phyloP scores from a whole-genome alignment of 2,329 filamentous ascomycete species.

The Xylaria sp. region DNA sequence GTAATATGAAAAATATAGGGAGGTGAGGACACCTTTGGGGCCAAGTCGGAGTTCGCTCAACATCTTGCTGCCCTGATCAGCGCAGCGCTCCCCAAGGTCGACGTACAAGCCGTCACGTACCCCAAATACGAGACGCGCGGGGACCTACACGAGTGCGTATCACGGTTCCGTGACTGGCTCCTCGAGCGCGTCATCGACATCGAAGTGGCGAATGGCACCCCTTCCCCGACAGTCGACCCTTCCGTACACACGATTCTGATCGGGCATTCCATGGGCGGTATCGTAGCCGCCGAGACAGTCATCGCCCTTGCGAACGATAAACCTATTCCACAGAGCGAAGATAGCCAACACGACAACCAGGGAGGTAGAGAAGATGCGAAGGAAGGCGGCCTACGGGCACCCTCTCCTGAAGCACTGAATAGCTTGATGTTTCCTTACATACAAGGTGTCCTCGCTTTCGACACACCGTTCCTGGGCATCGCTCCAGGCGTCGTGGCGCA shows the following conservation, averaged over 20 bases:
- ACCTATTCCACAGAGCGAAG: slow-evolving; percentile 56
- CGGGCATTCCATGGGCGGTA: slow-evolving; percentile 74
- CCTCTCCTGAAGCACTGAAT: slow-evolving; percentile 54
- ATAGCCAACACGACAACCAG: slow-evolving; percentile 42
- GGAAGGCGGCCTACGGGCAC: not conserved
- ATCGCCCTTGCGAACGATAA: slow-evolving; percentile 72
- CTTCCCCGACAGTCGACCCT: slow-evolving; percentile 48
- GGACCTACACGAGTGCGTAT: slow-evolving; percentile 76
- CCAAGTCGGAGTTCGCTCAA: slow-evolving; percentile 72
- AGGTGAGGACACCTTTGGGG: slow-evolving; percentile 79
- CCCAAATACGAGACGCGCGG: slow-evolving; percentile 85
- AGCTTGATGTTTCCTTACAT: slow-evolving; percentile 92
- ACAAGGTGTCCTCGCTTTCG: slow-evolving; percentile 89
- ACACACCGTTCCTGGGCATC: slow-evolving; percentile 90
- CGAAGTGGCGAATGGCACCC: slow-evolving; percentile 76
- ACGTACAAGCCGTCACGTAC: slow-evolving; percentile 76
- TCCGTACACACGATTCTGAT: slow-evolving; percentile 48
- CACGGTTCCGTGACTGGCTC: slow-evolving; percentile 82
- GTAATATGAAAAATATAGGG: slow-evolving; percentile 60
- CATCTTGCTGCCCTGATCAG: slow-evolving; percentile 73
- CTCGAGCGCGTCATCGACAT: slow-evolving; percentile 93
- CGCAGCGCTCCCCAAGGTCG: slow-evolving; percentile 73
- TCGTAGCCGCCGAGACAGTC: slow-evolving; percentile 90
- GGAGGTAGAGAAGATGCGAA: not conserved
- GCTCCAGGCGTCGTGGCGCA: slow-evolving; percentile 85